These are phyloP conservation scores for Oryza punctata DNA, from an alignment of 176 grass and related monocot species.

Conservation along the genomic window DNA sequence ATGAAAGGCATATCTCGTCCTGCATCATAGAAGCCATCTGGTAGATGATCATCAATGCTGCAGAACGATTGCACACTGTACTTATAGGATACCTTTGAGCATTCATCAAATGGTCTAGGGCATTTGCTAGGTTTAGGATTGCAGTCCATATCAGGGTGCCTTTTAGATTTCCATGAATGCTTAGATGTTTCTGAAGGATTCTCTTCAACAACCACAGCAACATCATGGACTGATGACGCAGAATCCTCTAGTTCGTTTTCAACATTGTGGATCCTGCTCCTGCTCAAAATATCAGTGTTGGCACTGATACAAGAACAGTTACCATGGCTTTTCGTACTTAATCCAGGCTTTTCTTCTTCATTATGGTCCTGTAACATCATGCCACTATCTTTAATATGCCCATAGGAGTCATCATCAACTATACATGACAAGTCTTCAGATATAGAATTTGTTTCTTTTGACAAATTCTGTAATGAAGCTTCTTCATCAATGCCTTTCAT, in stretches of 20 bases:
- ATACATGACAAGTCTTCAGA: conserved; percentile 55
- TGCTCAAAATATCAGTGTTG: conserved; percentile 42
- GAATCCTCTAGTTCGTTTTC: conserved; percentile 67
- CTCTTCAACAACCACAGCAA: conserved; percentile 38
- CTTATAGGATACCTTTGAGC: conserved; percentile 77
- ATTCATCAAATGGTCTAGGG: conserved; percentile 66
- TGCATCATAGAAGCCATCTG: conserved; percentile 98
- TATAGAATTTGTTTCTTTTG: conserved; percentile 54
- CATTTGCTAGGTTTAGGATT: conserved; percentile 98
- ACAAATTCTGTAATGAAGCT: conserved; percentile 37
- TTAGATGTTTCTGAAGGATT: conserved; percentile 48
- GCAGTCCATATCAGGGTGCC: conserved; percentile 89
- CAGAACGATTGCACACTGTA: conserved; percentile 88
- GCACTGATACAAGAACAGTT: conserved; percentile 52
- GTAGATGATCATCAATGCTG: conserved; percentile 81
- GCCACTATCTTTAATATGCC: conserved; percentile 52
- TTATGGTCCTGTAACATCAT: conserved; percentile 58
- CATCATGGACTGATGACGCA: conserved; percentile 36
- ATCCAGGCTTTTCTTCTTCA: conserved; percentile 41
- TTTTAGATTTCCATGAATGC: conserved; percentile 73
- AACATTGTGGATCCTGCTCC: conserved; percentile 22
- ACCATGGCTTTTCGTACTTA: conserved; percentile 36
- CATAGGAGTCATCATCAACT: conserved; percentile 48
- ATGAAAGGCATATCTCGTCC: conserved; percentile 85
- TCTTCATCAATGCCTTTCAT: conserved; percentile 45